Base-by-base conservation (phyloP, 2,329 filamentous ascomycete species). In the Neofusicoccum kwambonambiense region DNA sequence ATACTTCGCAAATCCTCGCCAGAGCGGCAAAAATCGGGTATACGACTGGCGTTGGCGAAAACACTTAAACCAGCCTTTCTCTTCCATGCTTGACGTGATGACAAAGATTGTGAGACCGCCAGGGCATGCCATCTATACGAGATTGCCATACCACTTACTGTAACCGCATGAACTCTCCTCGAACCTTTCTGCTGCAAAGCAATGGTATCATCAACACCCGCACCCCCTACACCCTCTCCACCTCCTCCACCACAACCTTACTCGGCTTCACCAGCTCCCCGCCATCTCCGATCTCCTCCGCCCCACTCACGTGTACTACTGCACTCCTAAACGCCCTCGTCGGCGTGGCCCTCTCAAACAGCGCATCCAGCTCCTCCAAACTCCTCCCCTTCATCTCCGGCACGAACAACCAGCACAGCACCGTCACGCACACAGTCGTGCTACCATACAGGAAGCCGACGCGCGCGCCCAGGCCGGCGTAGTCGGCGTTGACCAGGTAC, bases 401-500 rank as follows among this genome's bases (percentile, higher is more conserved):
- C 2, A 78, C 67, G 13, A 67, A 70, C 66, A 76, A 74, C 62
- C 68, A 77, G 0, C 74, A 75, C 64, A 75, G 77, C 8, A 74
- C 62, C 22, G 76, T 74, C 1, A 72, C 72, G 58, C 75, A 76
- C 7, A 76, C 73, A 3, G 74, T 74, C 3, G 58, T 62, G 15
- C 58, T 62, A 2, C 58, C 58, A 15, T 62, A 62, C 19, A 62
- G 15, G 67, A 77, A 78, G 61, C 77, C 77, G 1, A 70, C 70
- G 41, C 75, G 75, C 0, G 74, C 74, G 3, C 82, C 82, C 68
- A 77, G 83, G 0, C 80, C 80, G 0, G 80, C 87, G 62, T 84
- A 83, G 65, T 85, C 77, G 3, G 44, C 58, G 4, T 62, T 51
- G 31, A 90, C 83, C 39, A 90, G 82, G 1, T 87, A 82, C 0